phyloP scores from a whole-genome alignment of 495 filamentous ascomycete genomes.

The Trichoderma erinaceum region DNA sequence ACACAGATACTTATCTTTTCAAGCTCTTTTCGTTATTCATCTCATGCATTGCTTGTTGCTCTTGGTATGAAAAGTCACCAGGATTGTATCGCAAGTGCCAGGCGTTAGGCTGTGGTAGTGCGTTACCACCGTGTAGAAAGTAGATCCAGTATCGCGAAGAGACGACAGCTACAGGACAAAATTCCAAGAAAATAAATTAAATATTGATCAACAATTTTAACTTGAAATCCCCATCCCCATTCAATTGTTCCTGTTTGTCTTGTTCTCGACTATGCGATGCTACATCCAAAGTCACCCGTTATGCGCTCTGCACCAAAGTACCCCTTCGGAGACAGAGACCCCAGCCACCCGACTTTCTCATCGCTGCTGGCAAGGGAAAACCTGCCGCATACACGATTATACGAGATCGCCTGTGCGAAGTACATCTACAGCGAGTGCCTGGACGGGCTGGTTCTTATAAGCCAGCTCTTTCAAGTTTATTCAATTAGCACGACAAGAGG shows the following conservation, averaged over 20 bases:
- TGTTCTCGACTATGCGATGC: background rate
- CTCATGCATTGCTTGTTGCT: background rate
- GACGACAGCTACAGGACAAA: background rate
- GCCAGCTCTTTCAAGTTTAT: too few species aligned
- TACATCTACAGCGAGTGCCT: background rate
- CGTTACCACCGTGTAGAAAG: background rate
- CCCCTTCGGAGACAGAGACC: background rate
- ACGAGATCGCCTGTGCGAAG: background rate
- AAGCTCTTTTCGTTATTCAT: too few species aligned
- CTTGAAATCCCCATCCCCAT: background rate
- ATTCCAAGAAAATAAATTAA: background rate
- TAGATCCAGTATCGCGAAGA: background rate
- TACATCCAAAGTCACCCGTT: background rate
- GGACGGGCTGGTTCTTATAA: background rate
- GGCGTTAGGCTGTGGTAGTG: background rate
- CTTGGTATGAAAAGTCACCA: background rate
- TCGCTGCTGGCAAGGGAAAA: conserved; percentile 6
- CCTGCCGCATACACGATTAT: background rate
- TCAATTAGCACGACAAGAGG: too few species aligned
- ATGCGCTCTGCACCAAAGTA: background rate
- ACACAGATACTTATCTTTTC: too few species aligned
- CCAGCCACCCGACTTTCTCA: conserved; percentile 15
- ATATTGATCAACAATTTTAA: background rate
- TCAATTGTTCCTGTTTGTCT: background rate
- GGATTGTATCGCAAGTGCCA: too few species aligned